A percentile compares a stretch with the other conserved stretches of the same genome.
Conservation (phyloP, 306 rosid genomes). For the Cicer yamashitae region DNA sequence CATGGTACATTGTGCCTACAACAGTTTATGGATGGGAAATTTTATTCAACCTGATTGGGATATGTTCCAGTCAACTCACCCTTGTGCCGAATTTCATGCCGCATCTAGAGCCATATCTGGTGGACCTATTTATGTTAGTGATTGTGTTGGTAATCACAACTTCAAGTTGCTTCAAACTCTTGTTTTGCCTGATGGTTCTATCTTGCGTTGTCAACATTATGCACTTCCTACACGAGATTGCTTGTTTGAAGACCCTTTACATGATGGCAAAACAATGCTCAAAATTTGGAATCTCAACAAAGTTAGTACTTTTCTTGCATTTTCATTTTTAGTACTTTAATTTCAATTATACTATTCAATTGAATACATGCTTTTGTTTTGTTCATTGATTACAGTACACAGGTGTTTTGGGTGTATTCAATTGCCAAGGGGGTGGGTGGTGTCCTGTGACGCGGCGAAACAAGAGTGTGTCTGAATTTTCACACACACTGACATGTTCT, state of each 20-base stretch:
- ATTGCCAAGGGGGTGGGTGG: conserved; percentile 93
- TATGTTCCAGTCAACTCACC: conserved; percentile 80
- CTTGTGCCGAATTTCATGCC: conserved; percentile 75
- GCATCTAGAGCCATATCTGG: conserved; percentile 81
- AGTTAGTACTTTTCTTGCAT: conserved; percentile 45
- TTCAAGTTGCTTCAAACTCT: conserved; percentile 65
- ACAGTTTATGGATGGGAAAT: conserved; percentile 85
- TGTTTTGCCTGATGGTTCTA: conserved; percentile 68
- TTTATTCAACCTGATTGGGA: conserved; percentile 90
- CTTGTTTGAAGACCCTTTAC: conserved; percentile 73
- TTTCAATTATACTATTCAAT: too few relatives aligned
- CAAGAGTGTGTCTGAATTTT: conserved; percentile 58
- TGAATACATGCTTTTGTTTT: background rate
- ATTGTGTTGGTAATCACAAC: conserved; percentile 70
- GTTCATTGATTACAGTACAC: conserved; percentile 49
- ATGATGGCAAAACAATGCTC: conserved; percentile 82
- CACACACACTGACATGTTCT: conserved; percentile 48
- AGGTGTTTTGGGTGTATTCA: conserved; percentile 70
- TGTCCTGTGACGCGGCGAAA: conserved; percentile 63
- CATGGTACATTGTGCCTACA: conserved; percentile 83
- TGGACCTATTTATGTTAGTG: conserved; percentile 75
- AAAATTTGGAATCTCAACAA: conserved; percentile 87
- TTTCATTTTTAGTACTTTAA: background rate
- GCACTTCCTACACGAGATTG: conserved; percentile 80
- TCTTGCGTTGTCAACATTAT: conserved; percentile 67